Evolutionary conservation across 2,329 filamentous ascomycete species (phyloP).

Genomic region (Phialophora tarda): DNA sequence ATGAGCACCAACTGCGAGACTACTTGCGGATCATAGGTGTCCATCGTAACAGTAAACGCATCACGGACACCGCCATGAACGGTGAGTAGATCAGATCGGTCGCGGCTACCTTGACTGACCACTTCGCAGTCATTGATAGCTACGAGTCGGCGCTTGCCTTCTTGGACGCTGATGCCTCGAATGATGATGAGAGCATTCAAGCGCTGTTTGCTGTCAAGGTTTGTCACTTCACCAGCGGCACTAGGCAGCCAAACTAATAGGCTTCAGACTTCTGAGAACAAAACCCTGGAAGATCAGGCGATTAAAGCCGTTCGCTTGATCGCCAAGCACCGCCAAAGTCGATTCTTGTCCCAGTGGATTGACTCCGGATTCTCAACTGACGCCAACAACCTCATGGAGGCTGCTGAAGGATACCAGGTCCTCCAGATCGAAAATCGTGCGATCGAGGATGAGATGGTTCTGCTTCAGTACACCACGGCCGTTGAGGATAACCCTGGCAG

Average conservation of each 20-base stretch:
- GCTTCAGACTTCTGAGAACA: conserved; percentile 57
- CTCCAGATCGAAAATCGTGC: conserved; percentile 60
- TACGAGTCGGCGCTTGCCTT: conserved; percentile 68
- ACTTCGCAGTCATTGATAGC: conserved; percentile 58
- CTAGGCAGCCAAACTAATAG: conserved; percentile 1
- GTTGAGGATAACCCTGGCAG: conserved; percentile 55
- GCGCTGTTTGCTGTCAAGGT: conserved; percentile 64
- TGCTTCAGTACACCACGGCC: conserved; percentile 56
- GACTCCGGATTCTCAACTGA: conserved; percentile 60
- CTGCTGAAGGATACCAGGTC: conserved; percentile 58
- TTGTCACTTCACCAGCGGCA: conserved; percentile 7
- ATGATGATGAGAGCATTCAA: conserved; percentile 63
- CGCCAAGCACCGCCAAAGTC: conserved; percentile 63
- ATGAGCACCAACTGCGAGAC: conserved; percentile 62
- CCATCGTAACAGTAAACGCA: conserved; percentile 61
- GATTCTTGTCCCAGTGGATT: conserved; percentile 59
- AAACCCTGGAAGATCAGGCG: conserved; percentile 56
- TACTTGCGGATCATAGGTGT: conserved; percentile 66
- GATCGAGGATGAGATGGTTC: conserved; percentile 57
- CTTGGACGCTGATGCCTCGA: conserved; percentile 59
- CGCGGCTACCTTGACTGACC: conserved; percentile 24
- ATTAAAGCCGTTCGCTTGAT: conserved; percentile 64
- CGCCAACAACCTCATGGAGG: conserved; percentile 59
- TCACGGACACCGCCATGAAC: conserved; percentile 64
- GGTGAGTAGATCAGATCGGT: conserved; percentile 45